Evolutionary conservation across 257 asterid species (phyloP).

Genomic region (Plectranthus barbatus): DNA sequence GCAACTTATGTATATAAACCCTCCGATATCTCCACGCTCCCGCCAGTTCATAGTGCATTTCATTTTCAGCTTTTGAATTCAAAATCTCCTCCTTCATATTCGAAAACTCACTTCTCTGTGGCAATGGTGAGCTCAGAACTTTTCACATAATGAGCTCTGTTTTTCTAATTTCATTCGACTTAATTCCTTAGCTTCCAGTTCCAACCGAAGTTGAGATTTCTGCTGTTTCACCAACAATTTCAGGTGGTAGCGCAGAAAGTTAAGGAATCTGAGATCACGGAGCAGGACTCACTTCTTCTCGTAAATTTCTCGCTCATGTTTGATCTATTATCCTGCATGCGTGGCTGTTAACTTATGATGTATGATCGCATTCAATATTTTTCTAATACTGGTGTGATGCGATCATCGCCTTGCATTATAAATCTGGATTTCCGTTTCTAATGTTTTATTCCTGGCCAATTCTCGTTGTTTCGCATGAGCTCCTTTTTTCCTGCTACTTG

Average conservation of each 20-base stretch:
- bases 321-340: not conserved
- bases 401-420: not conserved
- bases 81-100: not conserved
- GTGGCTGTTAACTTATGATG: not conserved
- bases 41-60: constrained; percentile 29
- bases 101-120: constrained; percentile 8
- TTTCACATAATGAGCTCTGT: not conserved
- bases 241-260: constrained; percentile 87
- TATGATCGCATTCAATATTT: not conserved
- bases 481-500: too few species aligned
- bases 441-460: too few species aligned
- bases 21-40: constrained; percentile 7
- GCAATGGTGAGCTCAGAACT: constrained; percentile 41
- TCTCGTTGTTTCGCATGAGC: too few species aligned
- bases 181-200: not conserved
- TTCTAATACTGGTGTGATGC: constrained; percentile 6
- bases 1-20: not conserved
- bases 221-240: constrained; percentile 3
- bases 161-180: not conserved
- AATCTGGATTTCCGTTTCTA: not conserved
- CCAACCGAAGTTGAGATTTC: not conserved
- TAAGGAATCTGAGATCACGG: constrained; percentile 83
- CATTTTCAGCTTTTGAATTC: constrained; percentile 12
- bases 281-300: constrained; percentile 93
- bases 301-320: constrained; percentile 23